Evolutionary conservation across 805 yeast genomes (phyloP).

Genomic region (Yarrowia sp.): DNA sequence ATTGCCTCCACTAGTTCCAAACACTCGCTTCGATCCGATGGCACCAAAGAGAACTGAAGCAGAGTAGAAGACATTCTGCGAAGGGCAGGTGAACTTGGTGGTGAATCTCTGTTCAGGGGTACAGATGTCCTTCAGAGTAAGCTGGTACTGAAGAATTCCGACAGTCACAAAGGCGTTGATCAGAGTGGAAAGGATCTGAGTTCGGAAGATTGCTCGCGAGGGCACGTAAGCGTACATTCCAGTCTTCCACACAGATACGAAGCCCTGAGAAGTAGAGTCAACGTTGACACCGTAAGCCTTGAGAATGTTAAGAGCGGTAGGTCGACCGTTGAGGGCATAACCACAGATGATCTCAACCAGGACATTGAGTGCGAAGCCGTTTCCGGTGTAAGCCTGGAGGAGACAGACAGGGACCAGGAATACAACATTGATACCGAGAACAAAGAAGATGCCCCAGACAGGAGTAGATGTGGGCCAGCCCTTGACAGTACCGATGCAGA

Average conservation of each 20-base stretch:
- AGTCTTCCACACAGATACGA: slow-evolving; percentile 61
- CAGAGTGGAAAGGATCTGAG: slow-evolving; percentile 54
- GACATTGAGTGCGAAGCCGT: slow-evolving; percentile 63
- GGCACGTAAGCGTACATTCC: slow-evolving; percentile 55
- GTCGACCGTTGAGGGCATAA: slow-evolving; percentile 68
- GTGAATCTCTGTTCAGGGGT: slow-evolving; percentile 46
- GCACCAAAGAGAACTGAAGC: slow-evolving; percentile 64
- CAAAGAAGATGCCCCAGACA: slow-evolving; percentile 67
- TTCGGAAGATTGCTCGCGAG: slow-evolving; percentile 54
- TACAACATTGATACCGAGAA: slow-evolving; percentile 59
- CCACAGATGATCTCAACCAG: slow-evolving; percentile 70
- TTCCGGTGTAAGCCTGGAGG: slow-evolving; percentile 65
- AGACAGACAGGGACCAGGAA: slow-evolving; percentile 68
- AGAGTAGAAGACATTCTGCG: slow-evolving; percentile 53
- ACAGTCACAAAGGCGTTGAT: slow-evolving; percentile 47
- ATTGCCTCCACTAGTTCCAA: slow-evolving; percentile 44
- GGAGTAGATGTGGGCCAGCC: slow-evolving; percentile 44
- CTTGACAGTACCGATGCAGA: slow-evolving; percentile 55
- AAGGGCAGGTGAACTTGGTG: slow-evolving; percentile 55
- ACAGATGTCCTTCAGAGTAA: slow-evolving; percentile 47
- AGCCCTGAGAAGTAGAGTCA: slow-evolving; percentile 68
- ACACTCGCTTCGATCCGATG: slow-evolving; percentile 62
- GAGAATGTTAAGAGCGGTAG: slow-evolving; percentile 59
- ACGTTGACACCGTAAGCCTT: slow-evolving; percentile 55
- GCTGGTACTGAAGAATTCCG: slow-evolving; percentile 50